Base-by-base conservation (phyloP, 345 rosid genomes). In the Sisymbrium irio region DNA sequence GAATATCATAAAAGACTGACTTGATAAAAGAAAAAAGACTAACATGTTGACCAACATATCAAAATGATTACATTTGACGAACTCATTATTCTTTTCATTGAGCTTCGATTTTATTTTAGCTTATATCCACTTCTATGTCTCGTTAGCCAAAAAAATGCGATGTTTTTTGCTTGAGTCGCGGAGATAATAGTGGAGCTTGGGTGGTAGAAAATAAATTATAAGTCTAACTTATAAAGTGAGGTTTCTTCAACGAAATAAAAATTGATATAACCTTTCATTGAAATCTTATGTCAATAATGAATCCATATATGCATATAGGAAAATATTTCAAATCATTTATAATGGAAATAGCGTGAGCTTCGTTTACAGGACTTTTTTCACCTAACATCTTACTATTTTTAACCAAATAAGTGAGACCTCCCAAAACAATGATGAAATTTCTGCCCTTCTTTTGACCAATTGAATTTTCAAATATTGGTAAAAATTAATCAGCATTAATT, bases 401-500 rank as follows among this genome's bases (percentile, higher is more conserved):
- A 44, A 44, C 51, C 10, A 66, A 13, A 35, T 66, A 12, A 10
- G 10, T 17, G 39, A 40, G 44, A 28, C 14, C 13, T 39, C 33
- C 61, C 57, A 19, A 27, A 67, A 41, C 55, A 50, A 32, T 15
- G 63, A 40, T 67, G 63, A 40, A 15, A 7, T 9, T 50, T 39
- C 62, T 67, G 37, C 69, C 8, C 10, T 17, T 40, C 20, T 15
- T 75, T 69, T 69, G 70, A 69, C 75, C 70, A 35, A 62, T 15
- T 40, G 33, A 60, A 33, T 0, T 54, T 51, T 51, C 64, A 18
- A 41, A 41, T 41, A 19, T 30, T n/a, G 44, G 68, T 67, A 50
- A 51, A 50, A 75, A 8, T 25, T 22, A 50, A 32, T 13, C 25
- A 51, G 40, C 69, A 75, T 30, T 46, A 57, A 37, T 13, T 59